Percentiles rank a stretch among this genome's conserved stretches.
Conservation (phyloP, 129 eudicot species). For the Mikania micrantha region DNA sequence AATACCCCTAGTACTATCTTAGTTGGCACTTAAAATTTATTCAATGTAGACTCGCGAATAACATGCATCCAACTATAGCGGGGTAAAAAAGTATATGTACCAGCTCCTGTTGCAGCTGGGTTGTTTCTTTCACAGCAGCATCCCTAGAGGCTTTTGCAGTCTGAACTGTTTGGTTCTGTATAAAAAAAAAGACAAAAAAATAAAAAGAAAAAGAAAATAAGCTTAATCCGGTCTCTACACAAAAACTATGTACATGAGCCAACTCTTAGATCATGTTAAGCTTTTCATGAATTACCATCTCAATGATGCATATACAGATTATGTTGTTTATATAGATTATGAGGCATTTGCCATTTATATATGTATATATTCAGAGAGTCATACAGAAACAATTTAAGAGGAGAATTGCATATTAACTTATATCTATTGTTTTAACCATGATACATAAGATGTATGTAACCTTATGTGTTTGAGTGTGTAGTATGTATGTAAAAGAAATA, state of each 20-base stretch:
- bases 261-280: background rate
- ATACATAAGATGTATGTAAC: background rate
- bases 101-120: conserved; percentile 66
- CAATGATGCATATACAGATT: background rate
- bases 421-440: background rate
- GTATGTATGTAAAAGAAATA: background rate
- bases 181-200: background rate
- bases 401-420: background rate
- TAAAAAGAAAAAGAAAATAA: background rate
- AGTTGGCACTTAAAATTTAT: background rate
- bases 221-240: background rate
- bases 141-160: conserved; percentile 63
- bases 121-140: conserved; percentile 62
- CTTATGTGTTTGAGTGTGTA: background rate
- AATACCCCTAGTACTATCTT: background rate
- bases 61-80: background rate
- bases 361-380: too few relatives aligned
- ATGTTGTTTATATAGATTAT: background rate
- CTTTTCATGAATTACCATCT: background rate
- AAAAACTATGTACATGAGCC: background rate
- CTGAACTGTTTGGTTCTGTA: conserved; percentile 47
- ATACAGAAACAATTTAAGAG: background rate
- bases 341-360: background rate
- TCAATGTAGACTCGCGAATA: background rate
- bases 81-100: conserved; percentile 29